Base-by-base conservation (phyloP, 1,284 basidiomycete genomes). In the Melampsora americana region DNA sequence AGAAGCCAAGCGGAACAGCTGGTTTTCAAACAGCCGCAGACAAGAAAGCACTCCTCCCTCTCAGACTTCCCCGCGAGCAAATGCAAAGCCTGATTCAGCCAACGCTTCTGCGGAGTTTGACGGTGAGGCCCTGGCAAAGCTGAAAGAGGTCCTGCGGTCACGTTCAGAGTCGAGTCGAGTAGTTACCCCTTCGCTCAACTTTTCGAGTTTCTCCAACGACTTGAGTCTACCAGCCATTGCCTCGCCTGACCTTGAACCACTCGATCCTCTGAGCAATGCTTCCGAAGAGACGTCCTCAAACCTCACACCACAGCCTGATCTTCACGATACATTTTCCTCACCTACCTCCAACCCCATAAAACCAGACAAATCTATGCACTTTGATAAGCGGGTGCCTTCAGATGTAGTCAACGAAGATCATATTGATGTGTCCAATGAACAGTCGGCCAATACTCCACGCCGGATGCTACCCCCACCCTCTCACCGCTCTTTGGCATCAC, bases 251-350 rank as follows among this genome's bases (percentile, higher is more conserved):
- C 1, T 12, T 78, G 66, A 76, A 78, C 14, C 71, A 50, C 18
- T 69, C 75, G n/a, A 77, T 20, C 44, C 46, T 30, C 48, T 30
- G n/a, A 44, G 26, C 56, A 26, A 16, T n/a, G 30, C 62, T 28
- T 50, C 26, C 5, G 60, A 71, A 64, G 66, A 62, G 30, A 53
- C 79, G 3, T 23, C 77, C 12, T 69, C 78, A 23, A 80, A 72
- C 12, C 35, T 44, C 50, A 16, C 72, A 53, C 23, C 66, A 56
- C 50, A 66, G 68, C 26, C 48, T 23, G 18, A 14, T 61, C 4
- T 44, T 20, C 14, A 61, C 26, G 32, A 61, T 66, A 20, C n/a
- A 39, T 56, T 18, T 56, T 23, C 7, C 26, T 56, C 53, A 28
- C 26, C 26, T 56, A 56, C 53, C 2, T 56, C 53, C 12, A 28